Evolutionary conservation across 2,329 filamentous ascomycete species (phyloP).

Genomic region (Fusarium udum): DNA sequence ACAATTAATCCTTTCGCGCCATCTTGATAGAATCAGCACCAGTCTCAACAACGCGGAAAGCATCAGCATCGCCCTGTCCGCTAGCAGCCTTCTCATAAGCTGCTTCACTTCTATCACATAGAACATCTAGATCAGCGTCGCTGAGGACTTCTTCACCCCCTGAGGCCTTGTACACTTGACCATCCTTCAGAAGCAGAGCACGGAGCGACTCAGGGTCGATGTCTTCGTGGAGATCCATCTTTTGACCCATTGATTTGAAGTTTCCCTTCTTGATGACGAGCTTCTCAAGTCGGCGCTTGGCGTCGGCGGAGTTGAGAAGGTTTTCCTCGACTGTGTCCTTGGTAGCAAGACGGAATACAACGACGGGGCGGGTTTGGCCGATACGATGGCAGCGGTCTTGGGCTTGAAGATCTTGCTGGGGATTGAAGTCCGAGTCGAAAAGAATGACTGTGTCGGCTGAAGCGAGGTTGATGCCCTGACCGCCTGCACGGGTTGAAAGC

Average conservation of each 20-base stretch:
- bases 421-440: constrained; percentile 92
- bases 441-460: constrained; percentile 92
- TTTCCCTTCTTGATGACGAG: constrained; percentile 94
- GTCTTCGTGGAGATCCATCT: constrained; percentile 62
- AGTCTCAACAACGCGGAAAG: constrained; percentile 85
- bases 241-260: constrained; percentile 75
- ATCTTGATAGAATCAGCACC: constrained; percentile 62
- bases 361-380: constrained; percentile 88
- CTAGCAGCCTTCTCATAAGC: constrained; percentile 78
- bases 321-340: constrained; percentile 92
- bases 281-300: constrained; percentile 91
- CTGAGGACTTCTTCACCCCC: constrained; percentile 74
- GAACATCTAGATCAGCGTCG: constrained; percentile 76
- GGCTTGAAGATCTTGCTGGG: constrained; percentile 94
- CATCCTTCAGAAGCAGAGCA: constrained; percentile 75
- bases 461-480: constrained; percentile 93
- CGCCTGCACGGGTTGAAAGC: constrained; percentile 88
- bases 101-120: constrained; percentile 78
- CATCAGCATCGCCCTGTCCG: constrained; percentile 76
- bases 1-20: constrained; percentile 38
- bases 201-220: constrained; percentile 70
- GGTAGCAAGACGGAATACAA: constrained; percentile 93
- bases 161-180: constrained; percentile 68
- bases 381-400: constrained; percentile 96
- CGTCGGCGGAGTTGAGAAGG: constrained; percentile 85